Conservation (phyloP, 129 eudicot genomes). For the Tanacetum coccineum region DNA sequence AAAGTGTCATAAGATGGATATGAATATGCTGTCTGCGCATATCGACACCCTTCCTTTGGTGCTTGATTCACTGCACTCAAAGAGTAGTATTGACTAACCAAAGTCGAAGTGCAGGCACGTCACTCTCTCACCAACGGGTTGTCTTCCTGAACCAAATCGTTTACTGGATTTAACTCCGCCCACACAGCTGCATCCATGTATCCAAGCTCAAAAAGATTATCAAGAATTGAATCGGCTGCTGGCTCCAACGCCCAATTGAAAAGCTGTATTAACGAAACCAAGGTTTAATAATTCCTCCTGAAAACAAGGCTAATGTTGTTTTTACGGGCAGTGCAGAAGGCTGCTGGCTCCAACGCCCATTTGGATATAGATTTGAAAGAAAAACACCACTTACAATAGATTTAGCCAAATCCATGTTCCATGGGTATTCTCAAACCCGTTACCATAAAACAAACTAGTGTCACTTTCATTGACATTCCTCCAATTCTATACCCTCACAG, state of each 20-base stretch:
- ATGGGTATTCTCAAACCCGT: too few species aligned
- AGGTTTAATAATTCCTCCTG: not conserved
- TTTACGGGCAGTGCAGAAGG: too few species aligned
- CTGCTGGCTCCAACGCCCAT: too few species aligned
- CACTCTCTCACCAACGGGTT: conserved; percentile 22
- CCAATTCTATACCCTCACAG: too few species aligned
- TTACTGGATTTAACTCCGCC: conserved; percentile 70
- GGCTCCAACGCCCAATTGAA: conserved; percentile 93
- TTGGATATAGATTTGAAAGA: too few species aligned
- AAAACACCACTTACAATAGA: too few species aligned
- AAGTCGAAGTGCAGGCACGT: not conserved
- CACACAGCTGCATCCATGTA: conserved; percentile 71
- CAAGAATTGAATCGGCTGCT: conserved; percentile 75
- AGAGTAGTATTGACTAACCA: not conserved
- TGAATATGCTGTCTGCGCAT: conserved; percentile 2
- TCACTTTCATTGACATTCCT: too few species aligned
- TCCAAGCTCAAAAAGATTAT: conserved; percentile 69
- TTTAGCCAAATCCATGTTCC: too few species aligned
- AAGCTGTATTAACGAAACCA: conserved; percentile 46
- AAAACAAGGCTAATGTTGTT: too few species aligned
- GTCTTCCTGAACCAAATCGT: conserved; percentile 48
- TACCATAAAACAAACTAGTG: too few species aligned
- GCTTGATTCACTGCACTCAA: not conserved
- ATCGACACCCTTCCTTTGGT: conserved; percentile 10
- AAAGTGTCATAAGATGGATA: conserved; percentile 3